Evolutionary conservation across 2,329 filamentous ascomycete genomes (phyloP).

Genomic region (Ophiocordyceps camponoti-floridani): DNA sequence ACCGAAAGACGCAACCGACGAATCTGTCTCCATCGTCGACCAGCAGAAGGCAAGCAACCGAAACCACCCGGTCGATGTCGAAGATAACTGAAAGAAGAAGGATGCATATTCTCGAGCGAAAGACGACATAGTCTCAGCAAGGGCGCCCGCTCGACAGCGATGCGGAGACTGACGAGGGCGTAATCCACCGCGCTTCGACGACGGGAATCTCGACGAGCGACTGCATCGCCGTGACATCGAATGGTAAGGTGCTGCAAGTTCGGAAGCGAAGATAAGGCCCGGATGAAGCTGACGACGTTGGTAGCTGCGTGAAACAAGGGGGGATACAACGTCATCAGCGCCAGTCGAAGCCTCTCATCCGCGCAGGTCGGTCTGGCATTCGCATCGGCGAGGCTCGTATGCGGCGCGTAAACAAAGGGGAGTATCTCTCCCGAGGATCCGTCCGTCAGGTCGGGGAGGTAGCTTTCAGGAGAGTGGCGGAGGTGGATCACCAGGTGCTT

Average conservation of each 20-base stretch:
- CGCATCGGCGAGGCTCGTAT: slow-evolving; percentile 44
- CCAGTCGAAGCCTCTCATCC: slow-evolving; percentile 58
- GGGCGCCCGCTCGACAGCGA: slow-evolving; percentile 59
- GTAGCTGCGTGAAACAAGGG: slow-evolving; percentile 80
- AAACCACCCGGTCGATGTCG: slow-evolving; percentile 51
- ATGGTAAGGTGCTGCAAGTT: slow-evolving; percentile 60
- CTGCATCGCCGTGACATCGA: slow-evolving; percentile 55
- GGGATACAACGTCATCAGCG: slow-evolving; percentile 73
- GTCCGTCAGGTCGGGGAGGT: slow-evolving; percentile 70
- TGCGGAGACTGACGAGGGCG: slow-evolving; percentile 70
- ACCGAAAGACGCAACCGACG: slow-evolving; percentile 54
- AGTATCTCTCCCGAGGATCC: slow-evolving; percentile 61
- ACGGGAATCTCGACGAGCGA: slow-evolving; percentile 40
- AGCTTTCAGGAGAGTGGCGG: slow-evolving; percentile 60
- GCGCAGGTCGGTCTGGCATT: slow-evolving; percentile 60
- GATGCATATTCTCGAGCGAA: slow-evolving; percentile 56
- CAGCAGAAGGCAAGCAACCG: slow-evolving; percentile 54
- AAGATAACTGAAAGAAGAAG: slow-evolving; percentile 59
- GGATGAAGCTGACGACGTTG: slow-evolving; percentile 70
- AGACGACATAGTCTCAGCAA: slow-evolving; percentile 49
- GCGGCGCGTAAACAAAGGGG: slow-evolving; percentile 66
- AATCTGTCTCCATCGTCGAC: slow-evolving; percentile 62
- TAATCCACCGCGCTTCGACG: slow-evolving; percentile 71
- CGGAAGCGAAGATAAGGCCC: slow-evolving; percentile 49
- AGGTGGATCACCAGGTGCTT: slow-evolving; percentile 63